phyloP scores from a whole-genome alignment of 78 protist species.

The Speleostelium caveatum region DNA sequence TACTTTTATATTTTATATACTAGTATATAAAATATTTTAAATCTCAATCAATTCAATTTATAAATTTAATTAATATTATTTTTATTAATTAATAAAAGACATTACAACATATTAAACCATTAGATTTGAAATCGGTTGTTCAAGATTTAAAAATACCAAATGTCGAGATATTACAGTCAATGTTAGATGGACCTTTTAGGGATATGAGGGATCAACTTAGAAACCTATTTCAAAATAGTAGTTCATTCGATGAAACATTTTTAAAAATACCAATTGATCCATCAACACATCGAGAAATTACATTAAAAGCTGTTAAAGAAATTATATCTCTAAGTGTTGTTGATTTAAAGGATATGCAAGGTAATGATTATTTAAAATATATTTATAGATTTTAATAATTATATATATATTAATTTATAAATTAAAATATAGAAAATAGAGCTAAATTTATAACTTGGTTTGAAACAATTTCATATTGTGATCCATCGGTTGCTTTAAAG shows the following conservation, averaged over 20 bases:
- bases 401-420: not conserved
- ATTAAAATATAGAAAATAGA: slow-evolving; percentile 20
- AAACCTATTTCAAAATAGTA: slow-evolving; percentile 17
- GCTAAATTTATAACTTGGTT: slow-evolving; percentile 64
- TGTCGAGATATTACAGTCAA: not conserved
- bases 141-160: no score
- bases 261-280: not conserved
- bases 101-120: no score
- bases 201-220: slow-evolving; percentile 20
- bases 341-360: slow-evolving; percentile 14
- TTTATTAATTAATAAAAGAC: no score
- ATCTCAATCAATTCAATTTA: no score
- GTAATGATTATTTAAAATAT: no score
- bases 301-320: slow-evolving; percentile 16
- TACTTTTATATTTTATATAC: no score
- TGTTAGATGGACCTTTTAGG: slow-evolving; percentile 57
- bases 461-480: slow-evolving; percentile 51
- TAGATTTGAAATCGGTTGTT: no score
- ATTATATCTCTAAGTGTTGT: slow-evolving; percentile 21
- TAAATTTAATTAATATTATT: no score
- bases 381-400: not conserved
- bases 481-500: slow-evolving; percentile 41
- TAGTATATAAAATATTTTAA: no score
- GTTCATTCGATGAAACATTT: slow-evolving; percentile 36
- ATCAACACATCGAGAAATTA: slow-evolving; percentile 26